Evolutionary conservation across 2,329 filamentous ascomycete genomes (phyloP).

Genomic region (Byssochlamys sp.): DNA sequence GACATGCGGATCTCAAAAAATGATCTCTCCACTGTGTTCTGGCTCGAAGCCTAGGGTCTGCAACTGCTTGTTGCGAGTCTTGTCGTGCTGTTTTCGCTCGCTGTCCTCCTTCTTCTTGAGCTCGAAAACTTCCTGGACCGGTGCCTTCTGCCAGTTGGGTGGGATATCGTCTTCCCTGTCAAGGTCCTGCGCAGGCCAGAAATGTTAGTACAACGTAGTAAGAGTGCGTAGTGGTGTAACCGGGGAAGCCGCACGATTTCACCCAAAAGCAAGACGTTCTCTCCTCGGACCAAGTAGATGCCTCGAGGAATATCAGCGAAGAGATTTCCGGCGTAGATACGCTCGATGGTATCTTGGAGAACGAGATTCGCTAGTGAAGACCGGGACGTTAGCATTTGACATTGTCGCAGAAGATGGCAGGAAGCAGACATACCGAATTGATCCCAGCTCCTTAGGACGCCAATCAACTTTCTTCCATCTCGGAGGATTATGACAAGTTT

Average conservation of each 20-base stretch:
- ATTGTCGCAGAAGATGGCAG: neutral
- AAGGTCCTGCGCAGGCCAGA: constrained; percentile 52
- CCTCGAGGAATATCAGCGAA: constrained; percentile 81
- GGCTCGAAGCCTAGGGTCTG: constrained; percentile 76
- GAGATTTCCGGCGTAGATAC: constrained; percentile 64
- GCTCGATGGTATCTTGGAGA: constrained; percentile 82
- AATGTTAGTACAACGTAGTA: neutral
- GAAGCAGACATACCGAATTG: constrained; percentile 66
- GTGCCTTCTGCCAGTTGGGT: constrained; percentile 55
- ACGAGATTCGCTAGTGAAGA: constrained; percentile 69
- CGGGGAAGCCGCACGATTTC: constrained; percentile 55
- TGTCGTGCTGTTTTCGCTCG: constrained; percentile 62
- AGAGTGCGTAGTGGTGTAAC: neutral
- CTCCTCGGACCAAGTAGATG: constrained; percentile 83
- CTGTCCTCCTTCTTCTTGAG: constrained; percentile 63
- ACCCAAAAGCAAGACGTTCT: constrained; percentile 91
- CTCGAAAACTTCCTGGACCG: constrained; percentile 59
- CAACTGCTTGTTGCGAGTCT: constrained; percentile 60
- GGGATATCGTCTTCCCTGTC: constrained; percentile 89
- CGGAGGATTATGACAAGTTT: constrained; percentile 86
- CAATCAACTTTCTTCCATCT: constrained; percentile 87
- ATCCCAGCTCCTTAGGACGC: constrained; percentile 89
- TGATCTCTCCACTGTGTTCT: constrained; percentile 66
- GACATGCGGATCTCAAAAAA: constrained; percentile 47
- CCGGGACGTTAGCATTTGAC: neutral